Evolutionary conservation across 1,284 basidiomycete species (phyloP).

Genomic region (Cutaneotrichosporon dermatis): DNA sequence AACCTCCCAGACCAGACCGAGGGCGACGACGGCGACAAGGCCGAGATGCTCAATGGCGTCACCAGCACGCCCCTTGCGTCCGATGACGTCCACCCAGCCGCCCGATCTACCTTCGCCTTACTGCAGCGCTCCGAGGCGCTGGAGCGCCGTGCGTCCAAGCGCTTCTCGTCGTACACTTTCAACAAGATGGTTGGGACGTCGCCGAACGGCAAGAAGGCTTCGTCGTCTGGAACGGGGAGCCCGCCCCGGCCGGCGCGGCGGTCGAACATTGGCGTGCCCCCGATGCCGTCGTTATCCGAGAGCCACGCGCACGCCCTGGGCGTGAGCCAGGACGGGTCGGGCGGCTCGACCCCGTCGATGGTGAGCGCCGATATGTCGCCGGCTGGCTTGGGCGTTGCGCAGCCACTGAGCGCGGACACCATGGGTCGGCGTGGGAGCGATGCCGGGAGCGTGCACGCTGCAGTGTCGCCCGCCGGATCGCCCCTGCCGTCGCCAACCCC

Average conservation of each 20-base stretch:
- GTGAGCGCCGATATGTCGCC: background rate
- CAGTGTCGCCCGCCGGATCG: background rate
- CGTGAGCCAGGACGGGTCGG: background rate
- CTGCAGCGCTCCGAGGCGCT: conserved; percentile 81
- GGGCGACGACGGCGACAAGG: background rate
- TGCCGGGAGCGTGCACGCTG: background rate
- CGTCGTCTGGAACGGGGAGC: conserved; percentile 16
- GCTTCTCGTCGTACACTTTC: conserved; percentile 93
- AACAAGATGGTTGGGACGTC: conserved; percentile 73
- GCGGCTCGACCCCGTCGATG: background rate
- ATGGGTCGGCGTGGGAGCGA: background rate
- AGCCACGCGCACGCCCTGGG: no score
- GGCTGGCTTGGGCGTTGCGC: background rate
- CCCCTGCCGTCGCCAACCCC: background rate
- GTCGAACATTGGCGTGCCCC: conserved; percentile 29
- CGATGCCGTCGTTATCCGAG: conserved; percentile 30
- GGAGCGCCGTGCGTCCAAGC: conserved; percentile 88
- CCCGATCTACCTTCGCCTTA: conserved; percentile 32
- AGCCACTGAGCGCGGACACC: background rate
- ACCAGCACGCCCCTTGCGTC: background rate
- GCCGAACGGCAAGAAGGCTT: conserved; percentile 30
- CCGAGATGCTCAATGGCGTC: background rate
- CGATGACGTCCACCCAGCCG: conserved; percentile 4
- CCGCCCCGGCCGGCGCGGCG: conserved; percentile 42
- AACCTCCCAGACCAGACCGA: background rate